Percentiles rank a stretch among this genome's conserved stretches.
phyloP scores from a whole-genome alignment of 2,329 filamentous ascomycete species.

The Nothopassalora personata region DNA sequence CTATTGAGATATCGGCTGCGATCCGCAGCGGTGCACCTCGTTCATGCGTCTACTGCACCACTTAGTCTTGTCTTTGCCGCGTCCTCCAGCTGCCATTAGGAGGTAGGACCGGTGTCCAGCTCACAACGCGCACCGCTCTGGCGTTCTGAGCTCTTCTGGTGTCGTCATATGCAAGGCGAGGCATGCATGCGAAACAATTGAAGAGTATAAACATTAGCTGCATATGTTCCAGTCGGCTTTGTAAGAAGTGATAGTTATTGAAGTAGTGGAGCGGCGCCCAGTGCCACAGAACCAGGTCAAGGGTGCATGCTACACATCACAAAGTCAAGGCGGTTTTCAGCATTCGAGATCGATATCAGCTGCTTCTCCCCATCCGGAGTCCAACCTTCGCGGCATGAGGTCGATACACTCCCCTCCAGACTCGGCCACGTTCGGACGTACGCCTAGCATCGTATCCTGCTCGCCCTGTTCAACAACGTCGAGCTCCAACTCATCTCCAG shows the following conservation, averaged over 20 bases:
- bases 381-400: constrained; percentile 14
- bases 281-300: neutral
- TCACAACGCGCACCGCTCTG: constrained; percentile 4
- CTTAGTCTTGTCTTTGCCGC: neutral
- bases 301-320: constrained; percentile 1
- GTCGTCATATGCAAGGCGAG: constrained; percentile 7
- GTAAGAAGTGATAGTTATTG: neutral
- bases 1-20: constrained; percentile 6
- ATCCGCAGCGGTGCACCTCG: constrained; percentile 1
- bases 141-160: constrained; percentile 1
- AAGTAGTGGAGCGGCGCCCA: neutral
- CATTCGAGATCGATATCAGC: neutral
- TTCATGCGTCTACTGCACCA: constrained; percentile 5
- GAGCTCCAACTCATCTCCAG: constrained; percentile 13
- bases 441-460: constrained; percentile 7
- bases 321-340: neutral
- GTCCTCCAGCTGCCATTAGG: neutral
- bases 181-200: neutral
- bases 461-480: constrained; percentile 10
- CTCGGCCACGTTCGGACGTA: constrained; percentile 1
- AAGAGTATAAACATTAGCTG: neutral
- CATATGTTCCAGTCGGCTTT: neutral
- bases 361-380: constrained; percentile 3
- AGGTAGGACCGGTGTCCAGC: neutral
- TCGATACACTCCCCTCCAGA: constrained; percentile 6